Percentiles rank a stretch among this genome's conserved stretches.
Conservation (phyloP, 345 rosid species). For the Sisymbrium irio region DNA sequence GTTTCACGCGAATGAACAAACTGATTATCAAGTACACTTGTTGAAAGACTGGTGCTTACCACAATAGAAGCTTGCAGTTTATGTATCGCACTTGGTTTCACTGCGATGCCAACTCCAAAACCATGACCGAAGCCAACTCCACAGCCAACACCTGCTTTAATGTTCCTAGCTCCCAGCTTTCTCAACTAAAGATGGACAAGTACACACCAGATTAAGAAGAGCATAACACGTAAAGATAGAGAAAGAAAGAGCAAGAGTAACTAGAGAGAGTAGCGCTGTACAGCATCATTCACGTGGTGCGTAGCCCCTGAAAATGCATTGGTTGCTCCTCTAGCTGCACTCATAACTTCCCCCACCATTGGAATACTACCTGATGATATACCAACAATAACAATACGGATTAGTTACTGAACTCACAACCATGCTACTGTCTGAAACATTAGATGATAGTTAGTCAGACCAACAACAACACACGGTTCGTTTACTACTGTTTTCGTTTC, state of each 20-base stretch:
- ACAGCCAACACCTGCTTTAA: slow-evolving; percentile 35
- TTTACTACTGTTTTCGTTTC: neutral
- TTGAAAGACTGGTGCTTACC: slow-evolving; percentile 38
- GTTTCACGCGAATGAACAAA: slow-evolving; percentile 30
- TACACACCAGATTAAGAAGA: slow-evolving; percentile 19
- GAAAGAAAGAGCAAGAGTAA: neutral
- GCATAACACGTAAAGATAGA: neutral
- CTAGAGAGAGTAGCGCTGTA: slow-evolving; percentile 31
- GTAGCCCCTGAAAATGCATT: slow-evolving; percentile 80
- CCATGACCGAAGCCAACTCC: slow-evolving; percentile 43
- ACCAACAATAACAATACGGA: neutral
- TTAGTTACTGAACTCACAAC: neutral
- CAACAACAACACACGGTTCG: neutral
- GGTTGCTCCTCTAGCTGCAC: slow-evolving; percentile 95
- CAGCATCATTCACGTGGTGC: slow-evolving; percentile 66
- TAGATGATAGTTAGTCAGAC: neutral
- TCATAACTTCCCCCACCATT: slow-evolving; percentile 74
- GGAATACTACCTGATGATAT: slow-evolving; percentile 67
- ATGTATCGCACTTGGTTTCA: slow-evolving; percentile 75
- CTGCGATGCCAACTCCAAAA: slow-evolving; percentile 57
- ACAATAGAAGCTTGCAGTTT: slow-evolving; percentile 59
- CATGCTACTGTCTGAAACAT: neutral
- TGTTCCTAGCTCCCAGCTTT: slow-evolving; percentile 37
- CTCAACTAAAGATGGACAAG: slow-evolving; percentile 24
- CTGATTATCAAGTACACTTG: neutral